phyloP scores from a whole-genome alignment of 164 flowering plant genomes.

The Magnolia kwangsiensis region DNA sequence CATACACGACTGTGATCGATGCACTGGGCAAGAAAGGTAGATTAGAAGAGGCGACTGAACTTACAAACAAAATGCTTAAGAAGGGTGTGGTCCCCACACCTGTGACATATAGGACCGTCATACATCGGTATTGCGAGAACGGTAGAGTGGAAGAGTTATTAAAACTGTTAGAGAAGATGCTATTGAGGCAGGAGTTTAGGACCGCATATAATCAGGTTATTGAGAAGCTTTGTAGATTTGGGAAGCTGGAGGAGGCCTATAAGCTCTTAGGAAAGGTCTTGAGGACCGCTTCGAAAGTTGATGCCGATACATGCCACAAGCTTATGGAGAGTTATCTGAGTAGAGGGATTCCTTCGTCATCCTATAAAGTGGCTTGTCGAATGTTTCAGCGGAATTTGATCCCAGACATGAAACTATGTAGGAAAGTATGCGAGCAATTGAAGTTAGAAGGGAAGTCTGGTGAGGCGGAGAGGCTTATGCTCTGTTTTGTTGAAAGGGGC shows the following conservation, averaged over 20 bases:
- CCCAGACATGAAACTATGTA: conserved; percentile 75
- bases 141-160: conserved; percentile 67
- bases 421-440: conserved; percentile 56
- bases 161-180: conserved; percentile 71
- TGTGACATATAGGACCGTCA: conserved; percentile 70
- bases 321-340: conserved; percentile 65
- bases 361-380: conserved; percentile 77
- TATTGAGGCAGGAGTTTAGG: conserved; percentile 40
- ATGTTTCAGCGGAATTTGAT: conserved; percentile 81
- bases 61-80: conserved; percentile 60
- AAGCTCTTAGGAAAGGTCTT: conserved; percentile 64
- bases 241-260: conserved; percentile 67
- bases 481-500: conserved; percentile 77
- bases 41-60: conserved; percentile 68
- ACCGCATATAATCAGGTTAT: conserved; percentile 77
- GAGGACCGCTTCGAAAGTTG: conserved; percentile 62
- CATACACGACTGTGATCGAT: conserved; percentile 72
- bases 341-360: conserved; percentile 45
- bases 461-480: conserved; percentile 76
- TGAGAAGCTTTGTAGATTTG: conserved; percentile 80
- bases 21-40: conserved; percentile 68
- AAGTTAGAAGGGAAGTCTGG: conserved; percentile 40
- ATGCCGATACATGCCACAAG: conserved; percentile 67
- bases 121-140: conserved; percentile 64
- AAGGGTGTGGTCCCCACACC: conserved; percentile 74